Evolutionary conservation across 202 grass and related monocot species (phyloP), one percentile per base, ranked within the genome.

Genomic region (Musa balbisiana): DNA sequence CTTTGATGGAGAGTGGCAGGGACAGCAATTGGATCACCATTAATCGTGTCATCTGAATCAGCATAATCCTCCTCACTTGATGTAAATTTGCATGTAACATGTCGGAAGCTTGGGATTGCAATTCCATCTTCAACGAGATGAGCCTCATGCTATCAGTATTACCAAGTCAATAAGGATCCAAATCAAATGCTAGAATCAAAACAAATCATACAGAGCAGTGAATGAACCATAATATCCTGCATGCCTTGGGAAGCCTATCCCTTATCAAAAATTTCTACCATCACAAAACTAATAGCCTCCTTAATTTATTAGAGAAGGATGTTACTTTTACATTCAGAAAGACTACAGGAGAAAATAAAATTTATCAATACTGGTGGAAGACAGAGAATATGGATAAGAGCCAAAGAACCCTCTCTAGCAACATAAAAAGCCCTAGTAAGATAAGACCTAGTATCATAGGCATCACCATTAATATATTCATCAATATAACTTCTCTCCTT

Each of bases 1-100:
- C 81, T 84, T 54, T 70, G 84, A 78, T 85, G 85, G 55, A 83
- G 22, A 76, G 76, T 63, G 70, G 84, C 77, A 64, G 85, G 83
- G 55, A 72, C 67, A 67, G 80, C 66, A 75, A 85, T 82, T 77
- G 78, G 67, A 33, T 76, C 71, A 73, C 83, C 85, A 81, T 86
- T 92, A 82, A 88, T 76, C 11, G 90, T 91, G 71, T 91, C 94
- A 88, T 99, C 91, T 22, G 87, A 88, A 80, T 99, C 89, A 0
- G 59, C 82, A 78, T 92, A 91, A 81, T 99, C 95, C 85, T 99
- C 95, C 67, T 99, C 91, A 26, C 95, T 95, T 63, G 95, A 99
- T 52, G 78, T 84, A 76, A 88, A 95, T 80, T 83, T 87, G 79
- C 85, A 90, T 63, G 80, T 87, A 24, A 78, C 85, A 82, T 80